Evolutionary conservation across 1,284 basidiomycete genomes (phyloP), one percentile per base, ranked within the genome.

Genomic region (Trametes polyzona): DNA sequence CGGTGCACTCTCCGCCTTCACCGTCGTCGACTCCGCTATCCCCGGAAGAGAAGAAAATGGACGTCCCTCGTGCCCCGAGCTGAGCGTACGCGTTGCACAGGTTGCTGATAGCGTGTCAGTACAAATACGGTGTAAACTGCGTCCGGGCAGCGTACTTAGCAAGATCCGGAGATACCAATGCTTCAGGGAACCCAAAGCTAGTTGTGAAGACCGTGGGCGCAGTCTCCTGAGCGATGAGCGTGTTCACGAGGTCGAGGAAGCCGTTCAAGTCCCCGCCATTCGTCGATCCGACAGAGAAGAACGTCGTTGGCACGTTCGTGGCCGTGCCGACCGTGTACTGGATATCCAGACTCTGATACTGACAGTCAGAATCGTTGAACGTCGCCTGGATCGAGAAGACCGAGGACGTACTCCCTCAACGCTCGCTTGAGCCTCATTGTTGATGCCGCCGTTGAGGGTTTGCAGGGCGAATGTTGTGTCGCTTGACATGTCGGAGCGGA

Each of bases 241-340:
- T 59, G 60, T 73, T 71, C 52, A 72, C 69, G 35, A 71, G 71
- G 55, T 73, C 67, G n/a, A 69, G 57, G 54, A 71, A 68, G 9
- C 67, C 66, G 10, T 39, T 55, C 23, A 68, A 55, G 17, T 65
- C 66, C 24, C 65, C 68, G 24, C 57, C 55, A 35, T 60, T 59
- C 24, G 54, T 30, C 10, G 51, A 54, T 1, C 65, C 67, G 7
- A 64, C 63, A 17, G 57, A 58, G 33, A 62, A 50, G 46, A 64
- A 63, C 32, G 33, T 69, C 0, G 57, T 57, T 16, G 65, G 55
- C 14, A 67, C 63, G 76, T 75, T 79, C 76, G 74, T 82, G 82
- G 72, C 81, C 82, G 88, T 72, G 16, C 80, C 84, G 16, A 77
- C 80, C 4, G 83, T 80, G 56, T 86, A 86, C 72, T 88, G 83